Evolutionary conservation across 2,329 filamentous ascomycete species (phyloP).

Genomic region (Talaromyces sp.): DNA sequence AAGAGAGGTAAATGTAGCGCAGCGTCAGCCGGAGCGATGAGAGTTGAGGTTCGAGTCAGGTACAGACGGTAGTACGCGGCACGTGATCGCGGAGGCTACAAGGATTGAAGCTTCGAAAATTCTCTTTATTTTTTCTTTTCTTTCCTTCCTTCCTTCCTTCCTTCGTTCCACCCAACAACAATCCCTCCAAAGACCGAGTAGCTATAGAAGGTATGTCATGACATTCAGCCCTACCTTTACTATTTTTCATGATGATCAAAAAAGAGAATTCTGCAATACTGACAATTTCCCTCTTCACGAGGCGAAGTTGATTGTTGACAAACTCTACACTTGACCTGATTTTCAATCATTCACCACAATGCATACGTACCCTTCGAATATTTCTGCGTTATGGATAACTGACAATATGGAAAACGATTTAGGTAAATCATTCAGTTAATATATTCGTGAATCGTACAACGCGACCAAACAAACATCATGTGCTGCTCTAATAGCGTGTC

Average conservation of each 20-base stretch:
- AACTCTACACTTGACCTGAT: slow-evolving; percentile 46
- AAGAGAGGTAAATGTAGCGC: background rate
- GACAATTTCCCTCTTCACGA: slow-evolving; percentile 34
- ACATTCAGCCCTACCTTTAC: slow-evolving; percentile 14
- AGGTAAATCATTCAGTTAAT: background rate
- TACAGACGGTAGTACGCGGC: slow-evolving; percentile 5
- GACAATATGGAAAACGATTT: background rate
- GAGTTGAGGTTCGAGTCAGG: slow-evolving; percentile 2
- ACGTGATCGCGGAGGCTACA: slow-evolving; percentile 8
- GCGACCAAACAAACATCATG: background rate
- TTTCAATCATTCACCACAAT: background rate
- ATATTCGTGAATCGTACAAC: too few species aligned
- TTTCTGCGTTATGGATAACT: background rate
- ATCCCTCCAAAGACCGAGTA: background rate
- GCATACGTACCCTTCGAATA: background rate
- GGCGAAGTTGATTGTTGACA: slow-evolving; percentile 43
- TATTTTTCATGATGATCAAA: slow-evolving; percentile 32
- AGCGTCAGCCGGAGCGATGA: background rate
- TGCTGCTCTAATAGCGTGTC: slow-evolving; percentile 20
- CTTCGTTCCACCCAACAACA: too few species aligned
- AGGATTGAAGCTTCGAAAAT: slow-evolving; percentile 10
- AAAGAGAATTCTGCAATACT: slow-evolving; percentile 45
- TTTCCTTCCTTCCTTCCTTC: background rate
- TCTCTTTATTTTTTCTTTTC: background rate
- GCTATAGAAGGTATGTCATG: slow-evolving; percentile 6